phyloP scores from a whole-genome alignment of 1,139 yeast genomes.

The Diutina scorzettiae region DNA sequence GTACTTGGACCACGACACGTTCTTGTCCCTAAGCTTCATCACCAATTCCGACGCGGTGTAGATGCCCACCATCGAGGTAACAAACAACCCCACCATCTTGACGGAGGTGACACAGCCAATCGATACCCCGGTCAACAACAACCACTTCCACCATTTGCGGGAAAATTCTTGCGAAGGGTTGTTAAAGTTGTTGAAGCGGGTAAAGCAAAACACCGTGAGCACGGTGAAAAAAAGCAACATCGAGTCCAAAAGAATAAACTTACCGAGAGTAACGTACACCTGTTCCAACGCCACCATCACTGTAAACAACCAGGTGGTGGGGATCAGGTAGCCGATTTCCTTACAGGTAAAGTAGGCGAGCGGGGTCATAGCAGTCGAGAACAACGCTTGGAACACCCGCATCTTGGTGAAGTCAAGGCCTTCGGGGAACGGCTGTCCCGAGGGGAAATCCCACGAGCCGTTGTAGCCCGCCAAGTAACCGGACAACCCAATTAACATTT shows the following conservation, averaged over 20 bases:
- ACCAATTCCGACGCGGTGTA: conserved; percentile 72
- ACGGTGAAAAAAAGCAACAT: conserved; percentile 89
- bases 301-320: conserved; percentile 82
- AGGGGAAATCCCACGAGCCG: conserved; percentile 90
- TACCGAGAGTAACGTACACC: conserved; percentile 80
- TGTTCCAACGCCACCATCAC: conserved; percentile 79
- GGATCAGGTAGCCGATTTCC: conserved; percentile 69
- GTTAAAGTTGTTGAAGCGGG: conserved; percentile 69
- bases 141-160: conserved; percentile 92
- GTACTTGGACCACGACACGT: conserved; percentile 39
- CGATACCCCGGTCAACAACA: conserved; percentile 60
- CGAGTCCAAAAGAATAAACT: conserved; percentile 90
- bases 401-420: conserved; percentile 77
- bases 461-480: conserved; percentile 93
- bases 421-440: conserved; percentile 79
- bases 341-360: conserved; percentile 86
- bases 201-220: conserved; percentile 65
- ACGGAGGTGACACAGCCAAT: conserved; percentile 91
- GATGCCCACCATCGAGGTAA: conserved; percentile 75
- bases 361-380: conserved; percentile 86
- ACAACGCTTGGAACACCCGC: conserved; percentile 89
- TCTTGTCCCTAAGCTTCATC: conserved; percentile 51
- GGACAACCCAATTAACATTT: conserved; percentile 90
- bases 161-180: conserved; percentile 44
- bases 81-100: conserved; percentile 92